A percentile compares a stretch with the other conserved stretches of the same genome.
These are phyloP conservation scores for Zymoseptoria tritici DNA, from an alignment of 2,329 filamentous ascomycete species.

Conservation along the genomic window DNA sequence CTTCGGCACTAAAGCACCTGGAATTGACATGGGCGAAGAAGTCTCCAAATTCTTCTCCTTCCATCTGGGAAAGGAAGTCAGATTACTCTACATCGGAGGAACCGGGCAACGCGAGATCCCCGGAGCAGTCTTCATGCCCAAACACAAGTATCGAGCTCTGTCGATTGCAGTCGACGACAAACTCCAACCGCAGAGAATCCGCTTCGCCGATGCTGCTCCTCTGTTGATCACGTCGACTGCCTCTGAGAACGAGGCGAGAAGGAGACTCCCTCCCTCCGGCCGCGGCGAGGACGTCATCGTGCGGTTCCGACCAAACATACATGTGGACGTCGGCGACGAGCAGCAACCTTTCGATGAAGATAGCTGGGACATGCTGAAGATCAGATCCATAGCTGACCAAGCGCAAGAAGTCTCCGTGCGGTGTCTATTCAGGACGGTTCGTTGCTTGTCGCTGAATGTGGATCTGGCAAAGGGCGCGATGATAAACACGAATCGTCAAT, in stretches of 20 bases:
- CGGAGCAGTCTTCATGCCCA: conserved; percentile 27
- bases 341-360: conserved; percentile 27
- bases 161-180: conserved; percentile 29
- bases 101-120: conserved; percentile 29
- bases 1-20: conserved; percentile 28
- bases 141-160: conserved; percentile 24
- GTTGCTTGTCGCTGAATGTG: conserved; percentile 28
- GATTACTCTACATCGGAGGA: conserved; percentile 29
- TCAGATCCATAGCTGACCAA: conserved; percentile 23
- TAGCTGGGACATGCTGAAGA: conserved; percentile 26
- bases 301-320: conserved; percentile 28
- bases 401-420: conserved; percentile 27
- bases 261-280: conserved; percentile 23
- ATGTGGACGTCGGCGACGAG: conserved; percentile 27
- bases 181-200: conserved; percentile 27
- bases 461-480: conserved; percentile 28
- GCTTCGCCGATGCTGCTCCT: conserved; percentile 29
- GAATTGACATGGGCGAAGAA: conserved; percentile 30
- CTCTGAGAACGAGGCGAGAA: conserved; percentile 28
- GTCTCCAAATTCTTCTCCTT: conserved; percentile 25
- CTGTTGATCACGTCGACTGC: conserved; percentile 29
- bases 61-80: conserved; percentile 21
- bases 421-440: conserved; percentile 25
- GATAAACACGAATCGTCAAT: conserved; percentile 27
- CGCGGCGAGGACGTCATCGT: conserved; percentile 28